Conservation (phyloP, 2,329 filamentous ascomycete genomes). For the Mariannaea sp. region DNA sequence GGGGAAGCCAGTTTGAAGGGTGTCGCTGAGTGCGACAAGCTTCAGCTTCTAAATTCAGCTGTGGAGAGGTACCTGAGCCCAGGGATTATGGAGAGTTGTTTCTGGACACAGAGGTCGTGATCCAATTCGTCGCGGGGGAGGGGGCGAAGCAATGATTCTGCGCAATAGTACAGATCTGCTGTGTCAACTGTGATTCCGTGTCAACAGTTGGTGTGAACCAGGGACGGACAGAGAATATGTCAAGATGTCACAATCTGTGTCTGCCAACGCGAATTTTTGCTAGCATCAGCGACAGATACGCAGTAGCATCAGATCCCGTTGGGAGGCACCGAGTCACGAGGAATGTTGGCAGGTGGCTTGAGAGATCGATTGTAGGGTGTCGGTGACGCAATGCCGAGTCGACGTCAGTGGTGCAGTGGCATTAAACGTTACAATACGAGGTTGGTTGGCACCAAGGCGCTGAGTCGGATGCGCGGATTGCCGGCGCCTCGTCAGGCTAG, state of each 20-base stretch:
- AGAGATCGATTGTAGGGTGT: not conserved
- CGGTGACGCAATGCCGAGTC: slow-evolving; percentile 7
- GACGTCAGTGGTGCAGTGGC: slow-evolving; percentile 6
- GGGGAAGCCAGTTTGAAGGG: slow-evolving; percentile 56
- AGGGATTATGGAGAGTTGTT: not conserved
- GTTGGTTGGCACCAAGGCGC: not conserved
- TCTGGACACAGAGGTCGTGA: not conserved
- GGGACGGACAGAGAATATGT: too few relatives aligned
- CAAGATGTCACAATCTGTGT: not conserved
- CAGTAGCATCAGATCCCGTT: not conserved
- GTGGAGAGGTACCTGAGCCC: too few relatives aligned
- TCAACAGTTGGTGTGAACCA: not conserved
- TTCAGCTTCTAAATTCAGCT: slow-evolving; percentile 20
- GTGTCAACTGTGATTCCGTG: not conserved
- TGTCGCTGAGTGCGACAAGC: slow-evolving; percentile 33
- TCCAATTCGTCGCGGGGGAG: slow-evolving; percentile 2
- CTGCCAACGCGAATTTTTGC: too few relatives aligned
- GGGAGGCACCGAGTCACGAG: slow-evolving; percentile 2
- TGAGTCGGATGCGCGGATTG: not conserved
- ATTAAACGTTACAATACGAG: slow-evolving; percentile 11
- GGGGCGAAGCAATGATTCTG: not conserved
- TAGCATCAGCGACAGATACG: too few relatives aligned
- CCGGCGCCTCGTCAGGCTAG: not conserved
- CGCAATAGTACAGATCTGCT: not conserved
- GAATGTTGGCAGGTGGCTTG: not conserved